A percentile compares a stretch with the other conserved stretches of the same genome.
Conservation (phyloP, 805 yeast species). For the Candida dendrica region DNA sequence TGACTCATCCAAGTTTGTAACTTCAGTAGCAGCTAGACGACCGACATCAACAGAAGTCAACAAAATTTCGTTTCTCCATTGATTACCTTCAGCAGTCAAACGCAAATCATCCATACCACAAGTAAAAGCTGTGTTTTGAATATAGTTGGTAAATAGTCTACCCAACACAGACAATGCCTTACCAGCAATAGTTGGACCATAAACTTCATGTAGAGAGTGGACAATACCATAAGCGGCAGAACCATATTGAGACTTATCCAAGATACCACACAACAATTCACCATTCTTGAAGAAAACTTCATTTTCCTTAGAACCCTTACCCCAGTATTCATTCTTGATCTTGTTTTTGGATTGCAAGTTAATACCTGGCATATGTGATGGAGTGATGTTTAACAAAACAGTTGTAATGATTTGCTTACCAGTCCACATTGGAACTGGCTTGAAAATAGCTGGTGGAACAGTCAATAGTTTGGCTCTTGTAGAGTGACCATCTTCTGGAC, state of each 20-base stretch:
- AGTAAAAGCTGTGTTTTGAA: constrained; percentile 87
- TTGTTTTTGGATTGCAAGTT: constrained; percentile 80
- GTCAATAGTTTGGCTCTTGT: constrained; percentile 62
- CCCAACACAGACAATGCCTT: constrained; percentile 88
- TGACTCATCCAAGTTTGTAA: constrained; percentile 65
- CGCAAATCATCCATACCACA: constrained; percentile 99
- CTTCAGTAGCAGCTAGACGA: constrained; percentile 89
- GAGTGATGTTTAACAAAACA: constrained; percentile 81
- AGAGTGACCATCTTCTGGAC: constrained; percentile 97
- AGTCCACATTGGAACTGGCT: constrained; percentile 92
- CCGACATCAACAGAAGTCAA: constrained; percentile 76
- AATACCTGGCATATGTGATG: constrained; percentile 83
- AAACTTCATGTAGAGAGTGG: constrained; percentile 92
- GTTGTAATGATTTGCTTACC: constrained; percentile 96
- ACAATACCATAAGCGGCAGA: constrained; percentile 95
- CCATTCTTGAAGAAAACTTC: constrained; percentile 83
- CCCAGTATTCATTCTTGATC: constrained; percentile 94
- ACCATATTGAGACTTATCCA: constrained; percentile 98
- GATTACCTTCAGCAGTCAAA: constrained; percentile 84
- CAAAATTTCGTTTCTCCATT: constrained; percentile 80
- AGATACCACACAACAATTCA: constrained; percentile 81
- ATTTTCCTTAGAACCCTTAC: constrained; percentile 74
- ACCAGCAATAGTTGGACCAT: constrained; percentile 88
- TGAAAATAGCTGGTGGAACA: constrained; percentile 80
- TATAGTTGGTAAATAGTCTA: constrained; percentile 88